These are phyloP conservation scores for Pulveroboletus sp. DNA, from an alignment of 768 basidiomycete species.

Conservation along the genomic window DNA sequence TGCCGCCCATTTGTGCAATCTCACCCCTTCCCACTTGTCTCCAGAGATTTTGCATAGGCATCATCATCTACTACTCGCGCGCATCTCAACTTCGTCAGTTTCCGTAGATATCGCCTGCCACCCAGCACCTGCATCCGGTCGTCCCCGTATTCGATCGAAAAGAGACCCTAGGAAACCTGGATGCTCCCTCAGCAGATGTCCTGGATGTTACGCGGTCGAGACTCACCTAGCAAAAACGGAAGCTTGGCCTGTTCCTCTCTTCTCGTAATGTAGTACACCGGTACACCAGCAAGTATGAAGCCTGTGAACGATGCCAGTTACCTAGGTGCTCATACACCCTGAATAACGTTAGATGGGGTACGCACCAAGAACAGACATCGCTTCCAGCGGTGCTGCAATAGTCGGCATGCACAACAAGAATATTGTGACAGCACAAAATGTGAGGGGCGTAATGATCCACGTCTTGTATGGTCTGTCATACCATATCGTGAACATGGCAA, in stretches of 20 bases:
- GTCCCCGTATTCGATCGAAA: constrained; percentile 47
- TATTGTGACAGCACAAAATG: constrained; percentile 69
- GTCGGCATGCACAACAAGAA: constrained; percentile 86
- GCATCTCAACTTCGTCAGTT: constrained; percentile 60
- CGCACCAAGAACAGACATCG: constrained; percentile 79
- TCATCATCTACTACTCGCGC: constrained; percentile 11
- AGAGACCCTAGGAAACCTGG: constrained; percentile 41
- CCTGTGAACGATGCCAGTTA: constrained; percentile 36
- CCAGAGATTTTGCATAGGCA: neutral
- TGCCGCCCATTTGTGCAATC: too few species aligned
- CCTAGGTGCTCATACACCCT: neutral
- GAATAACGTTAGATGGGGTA: neutral
- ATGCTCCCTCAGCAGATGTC: neutral
- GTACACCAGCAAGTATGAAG: constrained; percentile 75
- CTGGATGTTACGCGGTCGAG: neutral
- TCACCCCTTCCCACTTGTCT: neutral
- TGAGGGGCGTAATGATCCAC: constrained; percentile 86
- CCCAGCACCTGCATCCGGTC: constrained; percentile 52
- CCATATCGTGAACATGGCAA: constrained; percentile 1
- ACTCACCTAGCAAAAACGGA: constrained; percentile 35
- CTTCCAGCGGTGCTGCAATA: constrained; percentile 87
- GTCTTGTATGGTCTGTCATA: constrained; percentile 77
- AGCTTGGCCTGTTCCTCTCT: constrained; percentile 39
- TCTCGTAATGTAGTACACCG: constrained; percentile 78
- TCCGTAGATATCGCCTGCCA: constrained; percentile 78